Percentiles rank a stretch among this genome's conserved stretches.
Conservation (phyloP, 2,329 filamentous ascomycete genomes). For the Keithomyces neogunnii region DNA sequence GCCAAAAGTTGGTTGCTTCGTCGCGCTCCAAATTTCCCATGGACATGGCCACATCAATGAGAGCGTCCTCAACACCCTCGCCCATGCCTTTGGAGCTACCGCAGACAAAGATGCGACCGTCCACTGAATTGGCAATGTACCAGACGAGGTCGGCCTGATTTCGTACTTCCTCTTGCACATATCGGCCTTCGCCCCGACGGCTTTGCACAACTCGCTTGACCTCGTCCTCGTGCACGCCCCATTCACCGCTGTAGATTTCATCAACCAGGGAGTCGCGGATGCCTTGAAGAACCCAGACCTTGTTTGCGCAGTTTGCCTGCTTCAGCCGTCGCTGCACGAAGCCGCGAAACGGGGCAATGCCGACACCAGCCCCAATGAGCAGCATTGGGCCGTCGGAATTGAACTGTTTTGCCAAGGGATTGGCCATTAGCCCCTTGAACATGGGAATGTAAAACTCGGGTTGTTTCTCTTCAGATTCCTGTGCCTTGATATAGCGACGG, state of each 20-base stretch:
- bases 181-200: conserved; percentile 69
- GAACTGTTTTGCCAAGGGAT: conserved; percentile 87
- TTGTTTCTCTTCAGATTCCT: conserved; percentile 47
- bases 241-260: conserved; percentile 93
- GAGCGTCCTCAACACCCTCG: conserved; percentile 81
- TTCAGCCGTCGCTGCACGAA: conserved; percentile 92
- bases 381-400: conserved; percentile 94
- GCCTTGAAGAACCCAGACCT: conserved; percentile 94
- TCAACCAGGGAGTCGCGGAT: conserved; percentile 91
- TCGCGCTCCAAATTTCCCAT: conserved; percentile 81
- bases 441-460: conserved; percentile 75
- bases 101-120: conserved; percentile 93
- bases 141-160: conserved; percentile 94
- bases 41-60: conserved; percentile 84
- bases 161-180: conserved; percentile 92
- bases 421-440: conserved; percentile 98
- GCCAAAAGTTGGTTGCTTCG: conserved; percentile 83
- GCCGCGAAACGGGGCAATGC: conserved; percentile 93
- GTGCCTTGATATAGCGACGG: conserved; percentile 58
- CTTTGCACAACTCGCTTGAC: conserved; percentile 77
- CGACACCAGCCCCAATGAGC: conserved; percentile 90
- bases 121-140: conserved; percentile 95
- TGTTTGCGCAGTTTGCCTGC: conserved; percentile 94
- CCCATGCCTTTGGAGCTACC: conserved; percentile 96
- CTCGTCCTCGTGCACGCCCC: conserved; percentile 85